A percentile compares a stretch with the other conserved stretches of the same genome.
phyloP scores from a whole-genome alignment of 176 grass and related monocot genomes.

The Rhynchospora breviuscula region DNA sequence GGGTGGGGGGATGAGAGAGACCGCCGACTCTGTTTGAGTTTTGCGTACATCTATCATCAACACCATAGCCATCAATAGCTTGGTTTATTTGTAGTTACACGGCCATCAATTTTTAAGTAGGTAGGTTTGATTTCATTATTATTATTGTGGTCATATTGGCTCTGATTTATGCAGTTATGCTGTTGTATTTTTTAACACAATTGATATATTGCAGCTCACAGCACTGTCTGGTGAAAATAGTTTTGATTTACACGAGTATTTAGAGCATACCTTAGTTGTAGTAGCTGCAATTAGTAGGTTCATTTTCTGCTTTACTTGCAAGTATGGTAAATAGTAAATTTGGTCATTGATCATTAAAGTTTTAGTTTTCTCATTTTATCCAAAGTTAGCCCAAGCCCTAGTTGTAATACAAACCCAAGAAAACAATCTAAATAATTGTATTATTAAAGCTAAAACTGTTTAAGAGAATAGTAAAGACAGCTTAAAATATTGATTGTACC shows the following conservation, averaged over 20 bases:
- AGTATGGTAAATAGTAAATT: background rate
- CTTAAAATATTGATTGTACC: background rate
- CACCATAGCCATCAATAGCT: conserved; percentile 1
- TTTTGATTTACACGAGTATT: background rate
- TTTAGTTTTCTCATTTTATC: conserved; percentile 4
- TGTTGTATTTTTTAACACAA: conserved; percentile 3
- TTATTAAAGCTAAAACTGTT: background rate
- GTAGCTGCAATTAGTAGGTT: background rate
- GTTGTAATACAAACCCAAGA: background rate
- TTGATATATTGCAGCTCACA: background rate
- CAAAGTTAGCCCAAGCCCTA: background rate
- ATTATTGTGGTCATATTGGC: background rate
- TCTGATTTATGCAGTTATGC: conserved; percentile 13
- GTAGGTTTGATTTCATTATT: background rate
- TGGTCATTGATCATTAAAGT: background rate
- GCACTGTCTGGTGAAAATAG: background rate
- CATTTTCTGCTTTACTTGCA: background rate
- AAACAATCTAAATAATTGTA: background rate
- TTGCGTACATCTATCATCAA: conserved; percentile 82
- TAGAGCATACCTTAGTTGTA: background rate
- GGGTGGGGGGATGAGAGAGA: conserved; percentile 94
- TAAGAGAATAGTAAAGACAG: background rate
- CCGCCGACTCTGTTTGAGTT: conserved; percentile 78
- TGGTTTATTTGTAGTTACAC: background rate
- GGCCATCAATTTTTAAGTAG: background rate